phyloP scores from a whole-genome alignment of 2,329 filamentous ascomycete genomes.

The Ophiostoma sp. region DNA sequence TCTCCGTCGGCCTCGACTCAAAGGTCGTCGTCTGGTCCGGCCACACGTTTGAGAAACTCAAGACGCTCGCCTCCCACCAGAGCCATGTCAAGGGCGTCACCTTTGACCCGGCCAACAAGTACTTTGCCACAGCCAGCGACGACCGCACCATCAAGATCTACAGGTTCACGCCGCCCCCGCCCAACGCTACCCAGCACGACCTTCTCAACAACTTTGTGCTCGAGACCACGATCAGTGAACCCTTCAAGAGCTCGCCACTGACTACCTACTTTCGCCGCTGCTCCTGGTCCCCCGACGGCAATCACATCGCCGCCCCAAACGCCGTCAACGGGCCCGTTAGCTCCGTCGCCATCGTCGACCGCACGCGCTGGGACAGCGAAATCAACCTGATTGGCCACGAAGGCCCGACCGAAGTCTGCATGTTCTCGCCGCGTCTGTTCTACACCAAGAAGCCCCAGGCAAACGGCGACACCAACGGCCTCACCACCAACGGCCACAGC shows the following conservation, averaged over 20 bases:
- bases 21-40: constrained; percentile 99
- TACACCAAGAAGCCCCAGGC: constrained; percentile 61
- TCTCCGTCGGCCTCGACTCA: constrained; percentile 87
- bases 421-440: constrained; percentile 91
- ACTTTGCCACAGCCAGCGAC: constrained; percentile 96
- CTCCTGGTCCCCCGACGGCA: constrained; percentile 96
- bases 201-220: constrained; percentile 95
- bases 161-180: constrained; percentile 82
- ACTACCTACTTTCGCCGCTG: constrained; percentile 96
- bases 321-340: constrained; percentile 96
- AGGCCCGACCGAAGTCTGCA: constrained; percentile 92
- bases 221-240: constrained; percentile 81
- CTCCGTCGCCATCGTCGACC: constrained; percentile 92
- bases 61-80: constrained; percentile 86
- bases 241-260: constrained; percentile 85
- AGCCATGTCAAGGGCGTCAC: constrained; percentile 98
- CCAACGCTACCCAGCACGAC: constrained; percentile 89
- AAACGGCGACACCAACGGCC: constrained; percentile 46
- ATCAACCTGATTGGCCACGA: constrained; percentile 98
- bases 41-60: constrained; percentile 95
- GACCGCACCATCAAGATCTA: constrained; percentile 96
- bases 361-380: constrained; percentile 88
- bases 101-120: constrained; percentile 98
- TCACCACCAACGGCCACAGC: constrained; percentile 37
- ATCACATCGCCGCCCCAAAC: constrained; percentile 94